Conservation (phyloP, 2,329 filamentous ascomycete species). For the Apiospora kogelbergensis region DNA sequence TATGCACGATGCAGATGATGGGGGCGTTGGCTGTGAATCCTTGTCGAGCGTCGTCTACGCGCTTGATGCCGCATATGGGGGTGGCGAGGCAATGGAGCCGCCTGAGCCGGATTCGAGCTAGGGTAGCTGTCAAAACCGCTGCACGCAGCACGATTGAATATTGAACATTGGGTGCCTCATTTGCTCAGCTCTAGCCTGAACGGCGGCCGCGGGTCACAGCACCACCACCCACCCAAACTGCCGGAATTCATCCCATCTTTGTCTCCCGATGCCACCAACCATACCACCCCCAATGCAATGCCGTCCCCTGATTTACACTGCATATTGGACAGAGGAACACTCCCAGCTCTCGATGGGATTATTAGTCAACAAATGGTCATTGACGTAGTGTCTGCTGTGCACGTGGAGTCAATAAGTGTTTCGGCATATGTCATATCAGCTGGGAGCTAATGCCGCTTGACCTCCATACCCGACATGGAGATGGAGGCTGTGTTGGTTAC, state of each 20-base stretch:
- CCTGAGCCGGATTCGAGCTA: background rate
- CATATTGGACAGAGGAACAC: background rate
- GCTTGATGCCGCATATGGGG: slow-evolving; percentile 4
- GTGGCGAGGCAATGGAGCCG: background rate
- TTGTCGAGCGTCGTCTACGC: slow-evolving; percentile 3
- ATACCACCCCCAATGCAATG: background rate
- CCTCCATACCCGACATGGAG: no score
- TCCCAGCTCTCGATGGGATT: background rate
- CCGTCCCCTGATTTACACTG: background rate
- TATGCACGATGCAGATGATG: slow-evolving; percentile 5
- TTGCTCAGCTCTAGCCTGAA: background rate
- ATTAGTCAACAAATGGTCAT: background rate
- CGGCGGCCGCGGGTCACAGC: background rate
- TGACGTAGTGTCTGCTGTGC: background rate
- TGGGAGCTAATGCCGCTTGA: background rate
- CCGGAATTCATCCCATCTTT: background rate
- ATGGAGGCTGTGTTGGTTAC: slow-evolving; percentile 4
- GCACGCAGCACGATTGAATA: background rate
- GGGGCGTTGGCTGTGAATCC: slow-evolving; percentile 3
- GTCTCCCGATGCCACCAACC: background rate
- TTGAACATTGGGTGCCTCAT: background rate
- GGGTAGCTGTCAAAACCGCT: background rate
- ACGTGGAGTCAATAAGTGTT: background rate
- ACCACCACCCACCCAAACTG: background rate
- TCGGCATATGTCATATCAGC: background rate